Percentiles rank a stretch among this genome's conserved stretches.
Evolutionary conservation across 192 early-diverging fungal species (phyloP).

Genomic region (Jimgerdemannia flammicorona): DNA sequence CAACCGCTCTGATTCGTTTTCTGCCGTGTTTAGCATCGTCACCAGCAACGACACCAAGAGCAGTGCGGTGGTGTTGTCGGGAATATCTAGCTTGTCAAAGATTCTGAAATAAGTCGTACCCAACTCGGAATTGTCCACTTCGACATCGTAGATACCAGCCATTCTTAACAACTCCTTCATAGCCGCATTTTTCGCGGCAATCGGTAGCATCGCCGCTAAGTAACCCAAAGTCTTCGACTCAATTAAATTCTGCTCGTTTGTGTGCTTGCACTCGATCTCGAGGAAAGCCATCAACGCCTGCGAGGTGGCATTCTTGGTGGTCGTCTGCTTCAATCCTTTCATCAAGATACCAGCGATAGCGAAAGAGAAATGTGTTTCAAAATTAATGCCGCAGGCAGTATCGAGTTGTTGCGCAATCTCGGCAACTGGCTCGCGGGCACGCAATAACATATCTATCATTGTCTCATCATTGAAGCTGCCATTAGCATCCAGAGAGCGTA

Average conservation of each 20-base stretch:
- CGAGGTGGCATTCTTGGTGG: slow-evolving; percentile 70
- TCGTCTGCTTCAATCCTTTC: slow-evolving; percentile 77
- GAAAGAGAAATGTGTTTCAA: slow-evolving; percentile 84
- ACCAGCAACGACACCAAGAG: slow-evolving; percentile 64
- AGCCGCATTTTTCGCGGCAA: slow-evolving; percentile 71
- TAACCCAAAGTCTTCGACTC: slow-evolving; percentile 64
- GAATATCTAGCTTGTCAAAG: slow-evolving; percentile 61
- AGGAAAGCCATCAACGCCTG: slow-evolving; percentile 70
- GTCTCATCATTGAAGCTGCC: slow-evolving; percentile 69
- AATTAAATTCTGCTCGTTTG: slow-evolving; percentile 24
- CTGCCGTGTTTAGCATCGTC: slow-evolving; percentile 66
- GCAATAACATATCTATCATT: slow-evolving; percentile 69
- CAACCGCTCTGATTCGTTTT: slow-evolving; percentile 66
- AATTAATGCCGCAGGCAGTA: slow-evolving; percentile 70
- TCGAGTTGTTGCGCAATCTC: slow-evolving; percentile 74
- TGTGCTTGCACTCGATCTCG: slow-evolving; percentile 63
- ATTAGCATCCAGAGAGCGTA: slow-evolving; percentile 72
- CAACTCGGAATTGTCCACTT: slow-evolving; percentile 33
- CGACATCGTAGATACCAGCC: slow-evolving; percentile 47
- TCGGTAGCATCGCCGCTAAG: slow-evolving; percentile 75
- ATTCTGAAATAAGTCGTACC: slow-evolving; percentile 55
- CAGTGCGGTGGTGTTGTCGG: slow-evolving; percentile 60
- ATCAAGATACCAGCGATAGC: slow-evolving; percentile 77
- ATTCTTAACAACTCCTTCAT: slow-evolving; percentile 51
- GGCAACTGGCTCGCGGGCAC: slow-evolving; percentile 65